Base-by-base conservation (phyloP, 768 basidiomycete species). In the Mycena galericulata region DNA sequence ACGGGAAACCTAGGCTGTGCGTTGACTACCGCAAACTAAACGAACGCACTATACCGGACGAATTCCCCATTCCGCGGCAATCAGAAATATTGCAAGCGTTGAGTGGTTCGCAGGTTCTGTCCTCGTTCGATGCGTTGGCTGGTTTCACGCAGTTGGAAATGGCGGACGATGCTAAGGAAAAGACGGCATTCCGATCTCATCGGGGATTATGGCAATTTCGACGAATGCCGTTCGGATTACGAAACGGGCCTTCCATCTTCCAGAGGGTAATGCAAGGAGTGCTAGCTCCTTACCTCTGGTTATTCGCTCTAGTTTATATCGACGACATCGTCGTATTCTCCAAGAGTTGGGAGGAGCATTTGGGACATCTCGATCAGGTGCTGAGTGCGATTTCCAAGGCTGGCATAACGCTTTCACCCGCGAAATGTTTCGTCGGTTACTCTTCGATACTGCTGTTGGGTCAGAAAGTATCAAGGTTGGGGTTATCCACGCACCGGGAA, bases 1-100 rank as follows among this genome's bases (percentile, higher is more conserved):
- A 83, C 36, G 73, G 74, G 0, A 84, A 84, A 62, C 76, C 82
- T 0, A 67, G 79, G 0, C 65, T 84, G 29, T 76, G 75, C 12
- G 69, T 84, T 1, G 81, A 84, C 60, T 80, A 79, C 46, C 41
- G 53, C 2, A 64, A 72, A 41, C 50, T 69, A 24, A 67, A 62
- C 40, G 60, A 36, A 20, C n/a, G 26, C 6, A 66, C 75, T 1
- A 65, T 79, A 1, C 67, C 74, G 0, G 77, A 78, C 49, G 74
- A 78, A 66, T 78, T 76, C 49, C 77, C 77, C 22, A 67, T 78
- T 17, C 77, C 77, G 4, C 47, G 72, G 26, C 77, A 78, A 56
- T 27, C 47, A 3, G 73, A 75, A 18, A 78, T 79, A 0, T 38
- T 79, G 8, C 72, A 73, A 49, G 69, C 75, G 0, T 59, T 78